These are phyloP conservation scores for Pseudogymnoascus sp. DNA, from an alignment of 2,329 filamentous ascomycete genomes.

Conservation along the genomic window DNA sequence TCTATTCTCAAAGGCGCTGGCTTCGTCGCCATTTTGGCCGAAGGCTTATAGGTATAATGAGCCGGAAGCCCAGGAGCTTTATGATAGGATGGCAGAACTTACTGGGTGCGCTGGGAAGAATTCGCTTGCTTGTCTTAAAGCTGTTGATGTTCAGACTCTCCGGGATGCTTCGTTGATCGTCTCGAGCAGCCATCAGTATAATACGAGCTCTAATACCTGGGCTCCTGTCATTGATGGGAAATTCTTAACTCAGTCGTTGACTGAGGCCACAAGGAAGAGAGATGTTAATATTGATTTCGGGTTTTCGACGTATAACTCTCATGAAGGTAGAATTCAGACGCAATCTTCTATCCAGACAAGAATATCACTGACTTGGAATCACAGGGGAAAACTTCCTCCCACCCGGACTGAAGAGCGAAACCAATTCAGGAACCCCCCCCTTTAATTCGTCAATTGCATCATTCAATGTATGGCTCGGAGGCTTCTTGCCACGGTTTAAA, in stretches of 20 bases:
- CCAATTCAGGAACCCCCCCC: constrained; percentile 29
- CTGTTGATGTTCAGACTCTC: constrained; percentile 44
- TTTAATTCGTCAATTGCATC: constrained; percentile 44
- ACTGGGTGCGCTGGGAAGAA: constrained; percentile 36
- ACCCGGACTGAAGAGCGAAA: constrained; percentile 35
- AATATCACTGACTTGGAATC: background rate
- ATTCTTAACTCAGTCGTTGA: constrained; percentile 44
- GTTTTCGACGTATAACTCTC: constrained; percentile 53
- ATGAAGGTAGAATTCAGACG: constrained; percentile 35
- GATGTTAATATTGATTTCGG: constrained; percentile 39
- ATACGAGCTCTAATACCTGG: constrained; percentile 51
- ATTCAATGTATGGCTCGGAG: constrained; percentile 46
- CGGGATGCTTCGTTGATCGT: constrained; percentile 45
- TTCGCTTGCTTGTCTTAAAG: constrained; percentile 50
- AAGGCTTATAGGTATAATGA: constrained; percentile 46
- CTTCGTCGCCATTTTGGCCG: constrained; percentile 45
- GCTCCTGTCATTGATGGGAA: constrained; percentile 51
- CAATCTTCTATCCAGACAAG: background rate
- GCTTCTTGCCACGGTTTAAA: constrained; percentile 45
- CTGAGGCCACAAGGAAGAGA: constrained; percentile 32
- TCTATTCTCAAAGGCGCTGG: constrained; percentile 45
- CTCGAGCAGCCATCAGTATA: constrained; percentile 43
- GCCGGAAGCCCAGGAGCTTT: constrained; percentile 37
- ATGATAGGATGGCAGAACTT: constrained; percentile 37
- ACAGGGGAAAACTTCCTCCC: constrained; percentile 54